Evolutionary conservation across 306 rosid genomes (phyloP).

Genomic region (Alnus rubra): DNA sequence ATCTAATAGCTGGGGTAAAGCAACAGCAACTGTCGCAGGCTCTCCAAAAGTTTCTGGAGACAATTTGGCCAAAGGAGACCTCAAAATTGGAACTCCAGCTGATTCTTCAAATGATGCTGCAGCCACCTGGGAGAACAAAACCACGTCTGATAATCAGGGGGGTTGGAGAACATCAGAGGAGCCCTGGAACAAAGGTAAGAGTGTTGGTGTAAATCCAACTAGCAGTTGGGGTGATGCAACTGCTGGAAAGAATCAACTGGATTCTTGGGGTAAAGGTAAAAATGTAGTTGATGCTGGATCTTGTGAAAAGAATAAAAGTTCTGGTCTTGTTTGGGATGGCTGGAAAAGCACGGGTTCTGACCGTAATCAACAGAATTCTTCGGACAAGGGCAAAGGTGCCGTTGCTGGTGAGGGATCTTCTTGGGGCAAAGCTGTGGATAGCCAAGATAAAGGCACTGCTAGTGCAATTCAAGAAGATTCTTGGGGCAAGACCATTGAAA

Average conservation of each 20-base stretch:
- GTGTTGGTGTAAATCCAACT: slow-evolving; percentile 7
- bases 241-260: slow-evolving; percentile 26
- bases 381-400: slow-evolving; percentile 21
- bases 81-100: slow-evolving; percentile 7
- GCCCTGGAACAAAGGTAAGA: slow-evolving; percentile 34
- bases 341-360: slow-evolving; percentile 6
- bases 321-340: not conserved
- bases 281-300: slow-evolving; percentile 29
- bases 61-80: slow-evolving; percentile 23
- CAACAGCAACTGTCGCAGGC: slow-evolving; percentile 23
- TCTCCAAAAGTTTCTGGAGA: slow-evolving; percentile 23
- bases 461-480: not conserved
- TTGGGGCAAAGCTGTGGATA: slow-evolving; percentile 27
- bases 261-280: slow-evolving; percentile 41
- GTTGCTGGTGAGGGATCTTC: slow-evolving; percentile 12
- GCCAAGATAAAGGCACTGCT: slow-evolving; percentile 6
- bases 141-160: slow-evolving; percentile 10
- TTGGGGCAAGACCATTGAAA: slow-evolving; percentile 19
- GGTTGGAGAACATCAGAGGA: slow-evolving; percentile 11
- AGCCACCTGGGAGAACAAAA: slow-evolving; percentile 20
- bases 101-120: slow-evolving; percentile 1
- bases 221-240: slow-evolving; percentile 30
- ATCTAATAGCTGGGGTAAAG: slow-evolving; percentile 38
- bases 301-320: slow-evolving; percentile 27
- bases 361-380: slow-evolving; percentile 21